A percentile compares a stretch with the other conserved stretches of the same genome.
Evolutionary conservation across 768 basidiomycete genomes (phyloP).

Genomic region (Termitomyces sp.): DNA sequence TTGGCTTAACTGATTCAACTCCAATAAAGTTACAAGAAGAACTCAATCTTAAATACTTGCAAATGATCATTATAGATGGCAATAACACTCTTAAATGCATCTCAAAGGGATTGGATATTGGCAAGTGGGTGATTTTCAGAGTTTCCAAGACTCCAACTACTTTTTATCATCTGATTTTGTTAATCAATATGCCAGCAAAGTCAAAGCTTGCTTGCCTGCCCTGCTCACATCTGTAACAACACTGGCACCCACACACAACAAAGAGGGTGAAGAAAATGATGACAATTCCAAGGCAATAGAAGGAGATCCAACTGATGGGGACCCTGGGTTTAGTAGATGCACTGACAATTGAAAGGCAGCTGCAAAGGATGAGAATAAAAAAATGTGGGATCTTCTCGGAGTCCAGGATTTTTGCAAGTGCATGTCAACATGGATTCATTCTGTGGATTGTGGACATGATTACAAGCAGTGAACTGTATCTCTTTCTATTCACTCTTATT

Average conservation of each 20-base stretch:
- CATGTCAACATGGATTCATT: slow-evolving; percentile 32
- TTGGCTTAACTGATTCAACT: too few relatives aligned
- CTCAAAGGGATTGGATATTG: slow-evolving; percentile 15
- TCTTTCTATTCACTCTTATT: too few relatives aligned
- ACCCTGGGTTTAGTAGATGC: slow-evolving; percentile 11
- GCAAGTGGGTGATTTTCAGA: slow-evolving; percentile 16
- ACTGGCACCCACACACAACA: not conserved
- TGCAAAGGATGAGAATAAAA: slow-evolving; percentile 23
- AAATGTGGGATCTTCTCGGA: slow-evolving; percentile 35
- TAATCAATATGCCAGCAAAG: slow-evolving; percentile 28
- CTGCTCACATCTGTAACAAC: too few relatives aligned
- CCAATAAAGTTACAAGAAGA: slow-evolving; percentile 27
- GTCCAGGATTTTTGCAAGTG: slow-evolving; percentile 33
- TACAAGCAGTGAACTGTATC: slow-evolving; percentile 9
- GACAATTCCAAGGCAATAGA: not conserved
- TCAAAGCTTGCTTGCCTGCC: slow-evolving; percentile 4
- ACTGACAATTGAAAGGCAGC: slow-evolving; percentile 31
- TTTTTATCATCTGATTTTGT: slow-evolving; percentile 24
- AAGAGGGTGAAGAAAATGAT: not conserved
- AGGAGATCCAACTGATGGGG: slow-evolving; percentile 9
- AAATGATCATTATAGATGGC: slow-evolving; percentile 29
- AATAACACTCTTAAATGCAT: slow-evolving; percentile 30
- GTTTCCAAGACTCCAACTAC: slow-evolving; percentile 20
- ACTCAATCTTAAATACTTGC: slow-evolving; percentile 19
- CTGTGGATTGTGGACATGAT: slow-evolving; percentile 31